Evolutionary conservation across 768 basidiomycete species (phyloP).

Genomic region (Leccinum rimulosum): DNA sequence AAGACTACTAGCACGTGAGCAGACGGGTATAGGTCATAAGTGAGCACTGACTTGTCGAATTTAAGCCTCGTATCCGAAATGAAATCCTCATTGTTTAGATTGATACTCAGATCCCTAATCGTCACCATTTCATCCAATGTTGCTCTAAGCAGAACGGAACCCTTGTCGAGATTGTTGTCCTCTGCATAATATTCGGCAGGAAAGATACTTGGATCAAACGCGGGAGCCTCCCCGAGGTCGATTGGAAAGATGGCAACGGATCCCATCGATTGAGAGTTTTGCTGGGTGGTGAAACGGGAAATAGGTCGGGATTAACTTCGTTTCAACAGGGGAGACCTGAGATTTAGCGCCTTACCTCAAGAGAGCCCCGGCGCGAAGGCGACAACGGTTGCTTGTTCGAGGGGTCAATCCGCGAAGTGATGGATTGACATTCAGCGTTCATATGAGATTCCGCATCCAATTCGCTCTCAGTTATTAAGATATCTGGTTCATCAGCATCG

Average conservation of each 20-base stretch:
- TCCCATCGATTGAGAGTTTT: not conserved
- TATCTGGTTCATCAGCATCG: too few species aligned
- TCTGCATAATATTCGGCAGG: not conserved
- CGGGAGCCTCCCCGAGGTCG: not conserved
- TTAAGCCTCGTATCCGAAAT: not conserved
- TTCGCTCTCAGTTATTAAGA: too few species aligned
- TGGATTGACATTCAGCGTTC: too few species aligned
- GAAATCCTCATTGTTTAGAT: conserved; percentile 1
- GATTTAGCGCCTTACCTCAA: too few species aligned
- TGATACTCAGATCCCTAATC: not conserved
- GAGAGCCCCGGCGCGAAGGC: too few species aligned
- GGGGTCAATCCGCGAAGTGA: too few species aligned
- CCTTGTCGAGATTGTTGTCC: not conserved
- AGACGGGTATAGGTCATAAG: not conserved
- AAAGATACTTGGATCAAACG: not conserved
- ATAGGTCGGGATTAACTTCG: too few species aligned
- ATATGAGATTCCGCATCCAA: too few species aligned
- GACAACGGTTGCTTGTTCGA: too few species aligned
- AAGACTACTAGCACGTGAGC: not conserved
- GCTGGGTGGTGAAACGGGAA: not conserved
- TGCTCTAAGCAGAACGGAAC: not conserved
- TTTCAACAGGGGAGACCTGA: too few species aligned
- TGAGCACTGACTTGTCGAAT: not conserved
- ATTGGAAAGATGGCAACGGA: not conserved
- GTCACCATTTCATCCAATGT: conserved; percentile 7